Percentiles rank a stretch among this genome's conserved stretches.
phyloP scores from a whole-genome alignment of 148 eudicot genomes.

The Polygonum aviculare region DNA sequence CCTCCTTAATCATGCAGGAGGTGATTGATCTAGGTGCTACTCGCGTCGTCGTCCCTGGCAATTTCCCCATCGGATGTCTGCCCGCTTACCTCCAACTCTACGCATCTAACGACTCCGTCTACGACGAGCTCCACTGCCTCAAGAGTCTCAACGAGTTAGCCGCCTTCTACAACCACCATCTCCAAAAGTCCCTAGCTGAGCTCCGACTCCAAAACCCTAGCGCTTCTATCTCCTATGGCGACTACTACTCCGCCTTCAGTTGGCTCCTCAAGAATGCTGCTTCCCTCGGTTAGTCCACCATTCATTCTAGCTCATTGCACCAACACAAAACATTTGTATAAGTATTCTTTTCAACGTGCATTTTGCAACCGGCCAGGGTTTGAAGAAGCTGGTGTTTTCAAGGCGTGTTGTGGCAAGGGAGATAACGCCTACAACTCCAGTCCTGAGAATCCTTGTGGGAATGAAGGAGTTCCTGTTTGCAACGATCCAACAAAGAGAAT shows the following conservation, averaged over 20 bases:
- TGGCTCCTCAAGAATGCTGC: slow-evolving; percentile 11
- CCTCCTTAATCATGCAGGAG: slow-evolving; percentile 15
- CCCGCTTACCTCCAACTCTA: background rate
- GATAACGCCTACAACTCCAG: no score
- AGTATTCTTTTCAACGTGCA: no score
- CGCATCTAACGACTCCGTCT: background rate
- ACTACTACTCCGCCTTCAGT: slow-evolving; percentile 15
- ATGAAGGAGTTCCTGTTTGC: background rate
- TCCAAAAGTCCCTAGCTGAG: slow-evolving; percentile 15
- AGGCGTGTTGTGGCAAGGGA: no score
- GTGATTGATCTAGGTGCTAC: slow-evolving; percentile 19
- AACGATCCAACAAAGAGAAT: background rate
- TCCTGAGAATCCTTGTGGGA: no score
- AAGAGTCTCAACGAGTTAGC: slow-evolving; percentile 15
- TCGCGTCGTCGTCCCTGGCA: slow-evolving; percentile 20
- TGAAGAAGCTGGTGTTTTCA: no score
- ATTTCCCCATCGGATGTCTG: slow-evolving; percentile 24
- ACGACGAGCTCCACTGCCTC: slow-evolving; percentile 18
- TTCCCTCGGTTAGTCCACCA: slow-evolving; percentile 7
- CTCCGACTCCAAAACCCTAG: slow-evolving; percentile 16
- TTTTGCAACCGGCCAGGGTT: no score
- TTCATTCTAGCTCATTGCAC: no score
- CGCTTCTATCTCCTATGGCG: slow-evolving; percentile 20
- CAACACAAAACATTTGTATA: no score
- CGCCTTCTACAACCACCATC: slow-evolving; percentile 14